Conservation (phyloP, 2,329 filamentous ascomycete species). For the Myotisia sp. region DNA sequence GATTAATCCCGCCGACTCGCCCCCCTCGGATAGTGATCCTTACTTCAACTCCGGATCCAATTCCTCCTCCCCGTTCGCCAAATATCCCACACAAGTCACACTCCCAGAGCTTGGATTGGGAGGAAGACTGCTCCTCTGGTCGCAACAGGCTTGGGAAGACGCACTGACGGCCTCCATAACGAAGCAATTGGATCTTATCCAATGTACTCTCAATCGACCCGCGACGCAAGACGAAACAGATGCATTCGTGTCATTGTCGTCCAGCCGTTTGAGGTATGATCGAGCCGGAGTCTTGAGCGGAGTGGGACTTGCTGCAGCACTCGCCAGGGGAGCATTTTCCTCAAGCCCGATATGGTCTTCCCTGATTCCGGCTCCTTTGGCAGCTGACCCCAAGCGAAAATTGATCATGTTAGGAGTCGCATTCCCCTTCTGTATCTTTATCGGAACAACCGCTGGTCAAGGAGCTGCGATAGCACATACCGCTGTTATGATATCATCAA, state of each 20-base stretch:
- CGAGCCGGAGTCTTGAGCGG: no score
- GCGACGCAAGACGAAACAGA: slow-evolving; percentile 25
- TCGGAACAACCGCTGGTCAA: neutral
- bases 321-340: no score
- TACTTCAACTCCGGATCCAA: slow-evolving; percentile 5
- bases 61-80: slow-evolving; percentile 9
- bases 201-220: slow-evolving; percentile 15
- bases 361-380: slow-evolving; percentile 2
- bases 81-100: slow-evolving; percentile 15
- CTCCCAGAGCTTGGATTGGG: slow-evolving; percentile 16
- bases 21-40: slow-evolving; percentile 8
- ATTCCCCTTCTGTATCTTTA: neutral
- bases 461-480: neutral
- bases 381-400: neutral
- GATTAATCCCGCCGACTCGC: slow-evolving; percentile 2
- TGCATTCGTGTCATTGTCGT: slow-evolving; percentile 15
- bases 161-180: slow-evolving; percentile 7
- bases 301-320: no score
- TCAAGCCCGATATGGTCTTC: no score
- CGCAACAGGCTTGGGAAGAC: no score
- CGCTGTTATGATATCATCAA: neutral
- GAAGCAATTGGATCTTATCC: slow-evolving; percentile 14
- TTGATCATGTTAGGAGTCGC: slow-evolving; percentile 1
- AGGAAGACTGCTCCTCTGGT: no score
- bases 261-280: no score